Percentiles rank a stretch among this genome's conserved stretches.
phyloP scores from a whole-genome alignment of 306 rosid species.

The Potentilla sterilis region DNA sequence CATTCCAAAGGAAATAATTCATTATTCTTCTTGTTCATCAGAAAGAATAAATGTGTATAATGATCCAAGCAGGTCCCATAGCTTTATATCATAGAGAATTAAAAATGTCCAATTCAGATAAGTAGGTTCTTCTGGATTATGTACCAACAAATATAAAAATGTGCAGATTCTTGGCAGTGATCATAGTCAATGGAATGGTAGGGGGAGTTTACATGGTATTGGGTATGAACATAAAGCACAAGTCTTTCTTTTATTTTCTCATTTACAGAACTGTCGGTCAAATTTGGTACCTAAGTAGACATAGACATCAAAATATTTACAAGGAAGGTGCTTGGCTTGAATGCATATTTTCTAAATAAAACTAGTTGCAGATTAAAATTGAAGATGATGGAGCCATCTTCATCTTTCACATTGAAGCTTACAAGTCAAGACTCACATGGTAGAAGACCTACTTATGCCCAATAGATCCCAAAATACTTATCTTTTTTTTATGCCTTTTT shows the following conservation, averaged over 20 bases:
- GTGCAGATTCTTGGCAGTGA: neutral
- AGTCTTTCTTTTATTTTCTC: neutral
- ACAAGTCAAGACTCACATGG: conserved; percentile 4
- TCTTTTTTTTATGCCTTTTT: neutral
- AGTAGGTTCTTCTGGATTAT: neutral
- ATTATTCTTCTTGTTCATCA: neutral
- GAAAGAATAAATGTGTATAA: neutral
- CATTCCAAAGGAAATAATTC: neutral
- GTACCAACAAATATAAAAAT: neutral
- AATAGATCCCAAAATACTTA: neutral
- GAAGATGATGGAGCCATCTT: neutral
- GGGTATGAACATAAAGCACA: neutral
- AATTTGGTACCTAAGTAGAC: neutral
- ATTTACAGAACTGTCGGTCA: neutral
- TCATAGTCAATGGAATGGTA: neutral
- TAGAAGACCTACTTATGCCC: neutral
- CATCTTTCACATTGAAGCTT: neutral
- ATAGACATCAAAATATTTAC: neutral
- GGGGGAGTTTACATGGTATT: neutral
- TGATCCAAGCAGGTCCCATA: neutral
- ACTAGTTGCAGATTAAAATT: neutral
- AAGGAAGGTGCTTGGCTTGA: neutral
- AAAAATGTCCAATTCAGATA: neutral
- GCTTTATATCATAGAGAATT: neutral
- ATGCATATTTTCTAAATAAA: neutral